Evolutionary conservation across 2,329 filamentous ascomycete species (phyloP), one percentile per base, ranked within the genome.

Genomic region (Fusarium sp.): DNA sequence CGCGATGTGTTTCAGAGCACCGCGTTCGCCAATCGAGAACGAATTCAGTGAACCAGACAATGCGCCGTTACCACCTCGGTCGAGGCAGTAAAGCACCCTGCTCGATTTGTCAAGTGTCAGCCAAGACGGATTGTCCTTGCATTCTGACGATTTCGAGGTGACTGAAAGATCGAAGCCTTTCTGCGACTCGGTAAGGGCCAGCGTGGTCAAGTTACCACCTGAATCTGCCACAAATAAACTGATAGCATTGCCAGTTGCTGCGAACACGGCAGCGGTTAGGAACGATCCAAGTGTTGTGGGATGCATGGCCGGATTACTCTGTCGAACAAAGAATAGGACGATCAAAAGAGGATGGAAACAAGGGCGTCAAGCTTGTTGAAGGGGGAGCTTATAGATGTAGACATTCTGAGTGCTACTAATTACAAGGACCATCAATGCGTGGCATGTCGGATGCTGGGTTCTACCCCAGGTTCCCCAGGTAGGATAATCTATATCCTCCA

Each of bases 201-300:
- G 40, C 6, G 71, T 73, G 10, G 67, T 71, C 6, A 73, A 40
- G 13, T 60, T 70, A 17, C 71, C 71, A 8, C 65, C 56, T 0
- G 71, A 67, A 22, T 73, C 71, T 3, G 71, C 71, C 8, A 66
- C 69, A 22, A 72, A 73, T 7, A 73, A 55, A 2, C 61, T 71
- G 3, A 60, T 61, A 19, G 71, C 70, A n/a, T 53, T 58, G 24
- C 49, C 32, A 4, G 44, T 49, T 3, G 26, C 41, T 4, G 59
- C 33, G 11, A 65, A 46, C 8, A 51, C 46, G 15, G 71, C 63
- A 4, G 58, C 55, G 7, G 55, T 43, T 0, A 69, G 19, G 9
- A 70, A 28, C 14, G 51, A n/a, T 7, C 48, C 48, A 9, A 67
- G 44, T 22, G 35, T 15, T 17, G 40, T 49, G 30, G 20, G 26